Conservation (phyloP, 2,329 filamentous ascomycete species). For the Cladosporium sp. region DNA sequence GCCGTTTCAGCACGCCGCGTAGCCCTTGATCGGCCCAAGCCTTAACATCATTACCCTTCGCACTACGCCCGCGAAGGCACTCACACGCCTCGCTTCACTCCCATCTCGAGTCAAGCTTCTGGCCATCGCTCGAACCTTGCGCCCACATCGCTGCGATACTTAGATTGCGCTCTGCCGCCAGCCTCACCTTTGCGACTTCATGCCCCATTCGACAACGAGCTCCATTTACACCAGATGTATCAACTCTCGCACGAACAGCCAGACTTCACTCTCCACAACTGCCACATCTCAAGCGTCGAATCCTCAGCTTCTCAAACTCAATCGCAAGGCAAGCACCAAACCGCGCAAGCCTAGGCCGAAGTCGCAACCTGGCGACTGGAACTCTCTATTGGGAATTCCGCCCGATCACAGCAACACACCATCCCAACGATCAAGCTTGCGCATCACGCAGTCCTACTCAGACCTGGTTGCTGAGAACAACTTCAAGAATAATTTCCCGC, state of each 20-base stretch:
- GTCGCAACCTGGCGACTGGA: conserved; percentile 1
- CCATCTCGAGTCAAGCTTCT: conserved; percentile 2
- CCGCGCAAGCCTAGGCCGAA: conserved; percentile 10
- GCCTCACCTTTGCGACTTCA: neutral
- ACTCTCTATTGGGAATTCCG: neutral
- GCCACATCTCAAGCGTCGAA: neutral
- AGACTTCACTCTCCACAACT: neutral
- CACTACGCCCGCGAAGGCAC: neutral
- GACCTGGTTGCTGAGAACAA: conserved; percentile 19
- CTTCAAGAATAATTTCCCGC: neutral
- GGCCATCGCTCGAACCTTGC: conserved; percentile 13
- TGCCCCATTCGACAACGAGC: conserved; percentile 9
- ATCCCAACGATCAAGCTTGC: conserved; percentile 13
- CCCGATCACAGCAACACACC: conserved; percentile 4
- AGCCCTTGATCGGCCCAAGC: conserved; percentile 13
- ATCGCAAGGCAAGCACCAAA: neutral
- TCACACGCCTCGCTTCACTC: neutral
- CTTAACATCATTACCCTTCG: conserved; percentile 10
- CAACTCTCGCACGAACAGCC: neutral
- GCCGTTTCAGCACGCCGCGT: conserved; percentile 9
- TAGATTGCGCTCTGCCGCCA: conserved; percentile 6
- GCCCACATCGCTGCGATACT: neutral
- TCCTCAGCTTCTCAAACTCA: neutral
- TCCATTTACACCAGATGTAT: neutral
- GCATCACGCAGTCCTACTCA: conserved; percentile 25